Percentiles rank a stretch among this genome's conserved stretches.
Evolutionary conservation across 2,329 filamentous ascomycete genomes (phyloP).

Genomic region (Neofusicoccum cordaticola): DNA sequence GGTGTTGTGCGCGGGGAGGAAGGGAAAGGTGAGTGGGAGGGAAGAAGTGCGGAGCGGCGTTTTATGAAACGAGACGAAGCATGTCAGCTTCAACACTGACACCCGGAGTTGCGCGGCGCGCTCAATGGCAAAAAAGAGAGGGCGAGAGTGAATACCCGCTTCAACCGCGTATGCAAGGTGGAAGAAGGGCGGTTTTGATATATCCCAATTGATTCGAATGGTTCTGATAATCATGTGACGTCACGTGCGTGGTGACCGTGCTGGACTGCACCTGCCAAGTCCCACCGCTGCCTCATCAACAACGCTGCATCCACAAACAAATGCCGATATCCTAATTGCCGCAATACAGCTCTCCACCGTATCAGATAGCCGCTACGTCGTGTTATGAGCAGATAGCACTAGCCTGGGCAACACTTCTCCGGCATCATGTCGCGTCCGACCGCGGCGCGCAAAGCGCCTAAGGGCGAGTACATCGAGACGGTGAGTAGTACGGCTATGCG

Average conservation of each 20-base stretch:
- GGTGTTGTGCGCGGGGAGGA: background rate
- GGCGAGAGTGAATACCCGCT: background rate
- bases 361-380: background rate
- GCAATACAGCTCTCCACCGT: background rate
- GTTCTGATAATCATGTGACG: background rate
- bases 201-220: background rate
- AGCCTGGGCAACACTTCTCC: background rate
- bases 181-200: background rate
- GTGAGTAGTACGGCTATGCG: slow-evolving; percentile 49
- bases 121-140: background rate
- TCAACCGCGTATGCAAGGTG: background rate
- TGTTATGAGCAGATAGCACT: background rate
- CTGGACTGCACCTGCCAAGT: too few relatives aligned
- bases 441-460: slow-evolving; percentile 59
- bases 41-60: background rate
- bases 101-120: background rate
- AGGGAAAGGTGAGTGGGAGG: background rate
- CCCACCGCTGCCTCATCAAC: background rate
- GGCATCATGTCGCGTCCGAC: slow-evolving; percentile 41
- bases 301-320: background rate
- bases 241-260: background rate
- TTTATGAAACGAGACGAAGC: background rate
- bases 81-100: slow-evolving; percentile 13
- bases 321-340: background rate
- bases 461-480: slow-evolving; percentile 96